Base-by-base conservation (phyloP, 805 yeast genomes). In the Wickerhamomyces rabaulensis region DNA sequence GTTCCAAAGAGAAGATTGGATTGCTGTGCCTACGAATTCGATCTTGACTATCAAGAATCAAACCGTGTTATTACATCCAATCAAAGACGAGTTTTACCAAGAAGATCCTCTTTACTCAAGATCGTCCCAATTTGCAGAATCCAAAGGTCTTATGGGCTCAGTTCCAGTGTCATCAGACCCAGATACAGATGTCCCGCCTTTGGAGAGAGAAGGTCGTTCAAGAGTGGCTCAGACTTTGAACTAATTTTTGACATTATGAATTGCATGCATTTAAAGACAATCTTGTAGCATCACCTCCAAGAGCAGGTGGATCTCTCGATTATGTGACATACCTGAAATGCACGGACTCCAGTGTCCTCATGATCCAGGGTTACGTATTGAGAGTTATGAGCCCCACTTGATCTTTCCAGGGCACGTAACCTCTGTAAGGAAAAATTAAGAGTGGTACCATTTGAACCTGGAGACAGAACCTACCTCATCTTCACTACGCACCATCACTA, bases 1-100 rank as follows among this genome's bases (percentile, higher is more conserved):
- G 0, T 94, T 94, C 64, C 98, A 94, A 68, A 71, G 99, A 46
- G 92, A 91, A 36, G 99, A 94, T 66, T 94, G 99, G 99, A 87
- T 92, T 43, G 84, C 97, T 4, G 95, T 94, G 1, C 98, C 98
- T 2, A 86, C 98, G 1, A 94, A 94, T 63, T 86, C 97, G 3
- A 70, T 84, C 1, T 64, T 94, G 15, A 87, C 96, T 0, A 81
- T 94, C 49, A 82, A 80, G 52, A 82, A 80, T 46, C 96, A 91
- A 63, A 88, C 95, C 1, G 94, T 94, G 4, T 70, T 94, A 41
- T 69, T 94, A 68, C 96, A 91, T 62, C 99, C 99, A 2, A 87
- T 94, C 38, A 70, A 75, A 41, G 98, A 94, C 63, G 96, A 94
- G 64, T 91, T 82, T 68, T 91, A 82, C 66, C 88, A 86, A 57